Evolutionary conservation across 306 rosid genomes (phyloP).

Genomic region (Trifolium subterraneum): DNA sequence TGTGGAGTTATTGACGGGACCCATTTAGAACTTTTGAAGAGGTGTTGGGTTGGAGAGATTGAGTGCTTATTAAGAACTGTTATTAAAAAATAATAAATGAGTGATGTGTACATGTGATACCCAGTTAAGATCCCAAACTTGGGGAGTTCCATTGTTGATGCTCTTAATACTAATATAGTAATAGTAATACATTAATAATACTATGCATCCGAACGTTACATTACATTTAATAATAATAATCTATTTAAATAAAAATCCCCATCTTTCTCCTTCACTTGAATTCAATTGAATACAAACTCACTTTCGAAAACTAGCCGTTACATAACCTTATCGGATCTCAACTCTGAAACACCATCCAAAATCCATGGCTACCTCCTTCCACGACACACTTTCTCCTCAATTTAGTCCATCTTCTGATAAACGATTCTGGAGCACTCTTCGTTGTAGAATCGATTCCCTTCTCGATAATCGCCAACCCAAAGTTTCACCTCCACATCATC

Average conservation of each 20-base stretch:
- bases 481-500: slow-evolving; percentile 6
- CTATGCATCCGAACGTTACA: slow-evolving; percentile 53
- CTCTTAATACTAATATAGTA: no score
- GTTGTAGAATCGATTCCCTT: slow-evolving; percentile 55
- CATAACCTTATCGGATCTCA: background rate
- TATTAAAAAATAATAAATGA: no score
- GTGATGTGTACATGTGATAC: no score
- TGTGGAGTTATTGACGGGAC: no score
- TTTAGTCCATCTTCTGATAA: slow-evolving; percentile 77
- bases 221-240: slow-evolving; percentile 22
- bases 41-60: no score
- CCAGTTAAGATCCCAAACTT: no score
- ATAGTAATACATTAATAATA: no score
- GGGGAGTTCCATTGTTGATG: no score
- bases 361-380: slow-evolving; percentile 62
- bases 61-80: no score
- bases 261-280: slow-evolving; percentile 3
- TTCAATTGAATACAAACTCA: background rate
- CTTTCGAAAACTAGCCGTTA: slow-evolving; percentile 85
- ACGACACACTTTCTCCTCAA: slow-evolving; percentile 58
- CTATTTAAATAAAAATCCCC: slow-evolving; percentile 41
- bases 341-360: background rate
- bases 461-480: slow-evolving; percentile 48
- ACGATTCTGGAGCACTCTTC: slow-evolving; percentile 81
- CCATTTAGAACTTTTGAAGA: no score